These are phyloP conservation scores for Orbilia blumenaviensis DNA, from an alignment of 2,329 filamentous ascomycete genomes.

Conservation along the genomic window DNA sequence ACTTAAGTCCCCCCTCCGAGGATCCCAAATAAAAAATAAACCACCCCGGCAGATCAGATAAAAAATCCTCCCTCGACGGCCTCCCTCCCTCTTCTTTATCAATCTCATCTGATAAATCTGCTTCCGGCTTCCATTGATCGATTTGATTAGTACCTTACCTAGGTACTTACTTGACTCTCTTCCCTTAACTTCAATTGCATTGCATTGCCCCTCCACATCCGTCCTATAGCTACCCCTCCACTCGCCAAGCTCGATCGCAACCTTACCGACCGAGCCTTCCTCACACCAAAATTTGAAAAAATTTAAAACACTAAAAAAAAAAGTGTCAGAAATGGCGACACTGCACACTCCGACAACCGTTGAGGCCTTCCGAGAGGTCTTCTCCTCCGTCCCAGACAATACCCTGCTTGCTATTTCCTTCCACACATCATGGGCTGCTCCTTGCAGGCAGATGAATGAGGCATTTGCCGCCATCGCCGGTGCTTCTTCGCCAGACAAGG, in stretches of 20 bases:
- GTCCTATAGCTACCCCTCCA: conserved; percentile 33
- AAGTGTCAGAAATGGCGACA: conserved; percentile 69
- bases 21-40: background rate
- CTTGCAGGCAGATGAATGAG: conserved; percentile 85
- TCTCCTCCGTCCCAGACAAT: conserved; percentile 72
- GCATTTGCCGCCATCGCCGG: conserved; percentile 43
- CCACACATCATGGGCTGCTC: conserved; percentile 95
- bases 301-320: background rate
- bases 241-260: conserved; percentile 16
- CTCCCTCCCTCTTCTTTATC: background rate
- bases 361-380: conserved; percentile 75
- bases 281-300: background rate
- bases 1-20: too few relatives aligned
- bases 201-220: conserved; percentile 9
- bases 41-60: conserved; percentile 9
- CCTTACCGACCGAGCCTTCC: background rate
- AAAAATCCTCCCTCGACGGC: background rate
- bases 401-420: conserved; percentile 89
- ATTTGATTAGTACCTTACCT: too few relatives aligned
- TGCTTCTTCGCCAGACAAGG: conserved; percentile 62
- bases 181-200: too few relatives aligned
- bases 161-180: too few relatives aligned
- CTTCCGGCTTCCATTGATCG: conserved; percentile 5
- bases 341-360: conserved; percentile 80
- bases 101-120: conserved; percentile 37